Evolutionary conservation across 208 protist genomes (phyloP).

Genomic region (Porcisia deanei): DNA sequence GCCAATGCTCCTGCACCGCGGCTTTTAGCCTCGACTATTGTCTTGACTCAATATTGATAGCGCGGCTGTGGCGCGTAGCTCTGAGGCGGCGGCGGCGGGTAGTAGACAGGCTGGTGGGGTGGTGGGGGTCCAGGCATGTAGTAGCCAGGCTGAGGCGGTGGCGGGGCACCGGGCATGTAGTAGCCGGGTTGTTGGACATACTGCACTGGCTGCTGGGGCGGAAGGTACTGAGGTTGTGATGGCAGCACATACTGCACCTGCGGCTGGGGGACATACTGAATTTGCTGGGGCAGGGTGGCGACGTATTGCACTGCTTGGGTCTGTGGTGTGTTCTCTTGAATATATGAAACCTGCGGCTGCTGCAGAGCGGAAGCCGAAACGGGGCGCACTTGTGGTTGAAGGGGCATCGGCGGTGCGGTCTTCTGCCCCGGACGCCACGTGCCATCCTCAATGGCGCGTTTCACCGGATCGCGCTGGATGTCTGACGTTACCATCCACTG

Average conservation of each 20-base stretch:
- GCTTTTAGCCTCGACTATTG: background rate
- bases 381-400: background rate
- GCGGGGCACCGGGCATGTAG: constrained; percentile 21
- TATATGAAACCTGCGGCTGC: constrained; percentile 14
- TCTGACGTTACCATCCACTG: constrained; percentile 68
- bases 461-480: constrained; percentile 49
- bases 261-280: constrained; percentile 9
- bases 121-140: constrained; percentile 10
- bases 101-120: constrained; percentile 19
- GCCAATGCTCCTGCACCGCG: background rate
- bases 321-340: background rate
- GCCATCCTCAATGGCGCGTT: constrained; percentile 46
- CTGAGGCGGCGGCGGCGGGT: constrained; percentile 25
- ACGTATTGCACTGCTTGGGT: background rate
- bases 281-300: constrained; percentile 5
- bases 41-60: constrained; percentile 22
- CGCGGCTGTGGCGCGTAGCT: constrained; percentile 29
- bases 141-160: constrained; percentile 26
- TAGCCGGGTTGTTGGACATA: constrained; percentile 17
- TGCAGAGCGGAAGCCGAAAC: background rate
- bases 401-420: constrained; percentile 20
- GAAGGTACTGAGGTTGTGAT: constrained; percentile 16
- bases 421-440: constrained; percentile 43
- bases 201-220: constrained; percentile 16
- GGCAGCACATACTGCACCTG: constrained; percentile 16